Conservation (phyloP, 345 rosid genomes). For the Brassica rapa region DNA sequence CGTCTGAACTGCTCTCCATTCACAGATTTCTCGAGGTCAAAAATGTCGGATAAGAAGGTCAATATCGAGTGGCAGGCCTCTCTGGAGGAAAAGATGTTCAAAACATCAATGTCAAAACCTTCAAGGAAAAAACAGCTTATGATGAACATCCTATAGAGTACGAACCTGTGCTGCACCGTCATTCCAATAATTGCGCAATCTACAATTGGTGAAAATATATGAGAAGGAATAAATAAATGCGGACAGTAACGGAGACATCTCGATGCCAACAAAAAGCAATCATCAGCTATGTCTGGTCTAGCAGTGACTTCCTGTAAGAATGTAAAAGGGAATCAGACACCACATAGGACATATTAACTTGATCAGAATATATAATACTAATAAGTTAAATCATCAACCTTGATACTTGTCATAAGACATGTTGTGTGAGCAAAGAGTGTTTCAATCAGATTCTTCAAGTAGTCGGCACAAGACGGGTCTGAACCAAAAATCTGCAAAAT, state of each 20-base stretch:
- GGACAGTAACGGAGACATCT: slow-evolving; percentile 98
- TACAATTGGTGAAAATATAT: slow-evolving; percentile 70
- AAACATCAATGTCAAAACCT: slow-evolving; percentile 6
- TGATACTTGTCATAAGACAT: slow-evolving; percentile 78
- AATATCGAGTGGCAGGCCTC: slow-evolving; percentile 94
- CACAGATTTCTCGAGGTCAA: slow-evolving; percentile 74
- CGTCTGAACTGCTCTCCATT: slow-evolving; percentile 63
- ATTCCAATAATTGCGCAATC: slow-evolving; percentile 85
- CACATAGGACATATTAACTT: slow-evolving; percentile 1
- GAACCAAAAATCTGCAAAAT: slow-evolving; percentile 88
- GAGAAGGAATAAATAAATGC: slow-evolving; percentile 77
- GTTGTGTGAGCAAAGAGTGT: slow-evolving; percentile 83
- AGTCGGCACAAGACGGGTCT: slow-evolving; percentile 83
- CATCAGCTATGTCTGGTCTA: slow-evolving; percentile 96
- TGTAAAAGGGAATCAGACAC: slow-evolving; percentile 23
- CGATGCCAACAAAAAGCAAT: slow-evolving; percentile 92
- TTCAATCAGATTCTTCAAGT: slow-evolving; percentile 86
- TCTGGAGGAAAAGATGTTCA: slow-evolving; percentile 48
- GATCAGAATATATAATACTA: slow-evolving; percentile 5
- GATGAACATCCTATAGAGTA: slow-evolving; percentile 15
- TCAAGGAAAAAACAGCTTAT: background rate
- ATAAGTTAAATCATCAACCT: slow-evolving; percentile 51
- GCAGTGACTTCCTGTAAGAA: slow-evolving; percentile 82
- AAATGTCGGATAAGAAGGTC: slow-evolving; percentile 84
- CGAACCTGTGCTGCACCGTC: slow-evolving; percentile 93